These are phyloP conservation scores for Dictyostelium intermedium DNA, from an alignment of 78 protist species.

Conservation along the genomic window DNA sequence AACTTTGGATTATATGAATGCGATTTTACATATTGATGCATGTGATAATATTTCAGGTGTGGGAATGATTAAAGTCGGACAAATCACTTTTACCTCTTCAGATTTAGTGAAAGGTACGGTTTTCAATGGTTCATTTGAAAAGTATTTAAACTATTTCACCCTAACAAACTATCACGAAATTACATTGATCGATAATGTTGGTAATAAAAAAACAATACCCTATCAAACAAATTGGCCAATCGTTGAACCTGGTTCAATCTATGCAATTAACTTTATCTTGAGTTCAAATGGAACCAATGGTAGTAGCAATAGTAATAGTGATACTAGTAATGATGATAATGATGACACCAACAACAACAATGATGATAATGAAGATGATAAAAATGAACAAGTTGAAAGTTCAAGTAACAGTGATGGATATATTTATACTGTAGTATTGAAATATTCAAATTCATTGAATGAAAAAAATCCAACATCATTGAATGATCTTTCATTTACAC, in stretches of 20 bases:
- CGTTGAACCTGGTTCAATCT: background rate
- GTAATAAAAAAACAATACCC: background rate
- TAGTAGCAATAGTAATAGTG: background rate
- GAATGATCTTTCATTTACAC: background rate
- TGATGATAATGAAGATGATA: background rate
- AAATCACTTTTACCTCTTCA: background rate
- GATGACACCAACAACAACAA: no score
- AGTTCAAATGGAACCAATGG: background rate
- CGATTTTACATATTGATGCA: background rate
- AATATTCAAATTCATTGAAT: background rate
- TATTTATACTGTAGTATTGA: background rate
- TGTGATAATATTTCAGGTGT: background rate
- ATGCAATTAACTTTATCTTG: background rate
- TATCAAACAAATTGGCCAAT: conserved; percentile 1
- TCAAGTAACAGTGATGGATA: background rate
- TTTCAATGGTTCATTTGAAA: background rate
- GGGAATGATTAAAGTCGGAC: background rate
- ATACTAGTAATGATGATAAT: background rate
- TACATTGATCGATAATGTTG: background rate
- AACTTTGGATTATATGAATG: background rate
- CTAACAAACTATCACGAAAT: background rate
- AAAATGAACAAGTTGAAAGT: background rate
- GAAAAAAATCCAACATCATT: background rate
- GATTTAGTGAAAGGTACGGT: conserved; percentile 1
- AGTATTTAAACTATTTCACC: background rate